Evolutionary conservation across 73 alveolate species (phyloP).

Genomic region (Paramecium sonneborni): DNA sequence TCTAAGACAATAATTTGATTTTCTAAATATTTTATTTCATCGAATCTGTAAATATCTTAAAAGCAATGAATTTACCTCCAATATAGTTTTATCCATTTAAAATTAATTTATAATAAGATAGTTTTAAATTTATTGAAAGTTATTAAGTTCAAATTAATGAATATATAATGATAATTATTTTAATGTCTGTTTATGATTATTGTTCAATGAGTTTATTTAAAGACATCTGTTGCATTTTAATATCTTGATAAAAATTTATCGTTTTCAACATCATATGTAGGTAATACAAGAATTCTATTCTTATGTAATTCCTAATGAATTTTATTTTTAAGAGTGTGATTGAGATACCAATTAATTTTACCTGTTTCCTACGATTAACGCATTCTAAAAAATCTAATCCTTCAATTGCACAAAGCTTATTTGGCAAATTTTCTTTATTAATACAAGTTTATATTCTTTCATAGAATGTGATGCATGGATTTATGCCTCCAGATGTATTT

Average conservation of each 20-base stretch:
- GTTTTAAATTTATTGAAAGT: no score
- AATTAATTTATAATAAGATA: no score
- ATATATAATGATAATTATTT: no score
- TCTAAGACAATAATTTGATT: no score
- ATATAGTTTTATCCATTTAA: no score
- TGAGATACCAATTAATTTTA: background rate
- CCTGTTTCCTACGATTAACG: slow-evolving; percentile 1
- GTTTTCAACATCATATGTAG: background rate
- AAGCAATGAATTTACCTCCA: no score
- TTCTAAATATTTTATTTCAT: no score
- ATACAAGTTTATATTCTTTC: background rate
- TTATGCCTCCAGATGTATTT: slow-evolving; percentile 29
- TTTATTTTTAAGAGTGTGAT: slow-evolving; percentile 18
- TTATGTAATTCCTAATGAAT: background rate
- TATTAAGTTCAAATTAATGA: no score
- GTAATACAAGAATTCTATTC: background rate
- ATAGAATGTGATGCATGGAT: slow-evolving; percentile 18
- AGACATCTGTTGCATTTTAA: background rate
- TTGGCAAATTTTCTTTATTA: slow-evolving; percentile 4
- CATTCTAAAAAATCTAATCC: slow-evolving; percentile 46
- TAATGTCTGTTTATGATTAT: background rate
- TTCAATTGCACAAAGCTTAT: slow-evolving; percentile 30
- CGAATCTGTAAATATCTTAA: no score
- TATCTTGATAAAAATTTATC: background rate
- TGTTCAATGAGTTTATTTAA: background rate